Conservation (phyloP, 305 asterid genomes). For the Fraxinus sp. region DNA sequence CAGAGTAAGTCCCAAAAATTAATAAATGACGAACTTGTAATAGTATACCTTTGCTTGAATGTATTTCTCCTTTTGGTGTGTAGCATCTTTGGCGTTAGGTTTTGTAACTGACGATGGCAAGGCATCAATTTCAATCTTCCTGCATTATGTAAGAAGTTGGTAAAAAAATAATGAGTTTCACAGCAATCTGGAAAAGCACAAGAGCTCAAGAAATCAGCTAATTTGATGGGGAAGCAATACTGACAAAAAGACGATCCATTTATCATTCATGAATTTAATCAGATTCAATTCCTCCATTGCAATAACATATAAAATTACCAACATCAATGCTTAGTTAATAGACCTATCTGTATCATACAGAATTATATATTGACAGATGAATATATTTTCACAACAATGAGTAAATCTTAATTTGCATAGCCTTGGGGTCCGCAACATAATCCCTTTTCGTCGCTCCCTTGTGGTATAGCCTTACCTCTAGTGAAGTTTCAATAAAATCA, state of each 20-base stretch:
- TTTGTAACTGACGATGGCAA: conserved; percentile 41
- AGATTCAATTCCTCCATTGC: not conserved
- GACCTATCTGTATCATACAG: not conserved
- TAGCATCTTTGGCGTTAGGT: conserved; percentile 65
- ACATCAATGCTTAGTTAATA: not conserved
- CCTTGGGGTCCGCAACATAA: not conserved
- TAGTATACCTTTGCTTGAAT: conserved; percentile 82
- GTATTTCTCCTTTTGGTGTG: conserved; percentile 67
- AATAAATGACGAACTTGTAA: conserved; percentile 12
- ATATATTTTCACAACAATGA: not conserved
- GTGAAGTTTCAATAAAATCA: not conserved
- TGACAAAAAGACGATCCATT: conserved; percentile 2
- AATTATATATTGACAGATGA: not conserved
- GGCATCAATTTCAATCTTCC: conserved; percentile 44
- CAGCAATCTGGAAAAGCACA: not conserved
- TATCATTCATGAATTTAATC: not conserved
- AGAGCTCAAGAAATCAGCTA: not conserved
- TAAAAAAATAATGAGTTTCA: conserved; percentile 11
- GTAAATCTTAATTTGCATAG: not conserved
- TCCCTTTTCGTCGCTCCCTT: not conserved
- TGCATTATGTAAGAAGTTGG: conserved; percentile 22
- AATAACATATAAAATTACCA: not conserved
- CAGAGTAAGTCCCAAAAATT: conserved; percentile 7
- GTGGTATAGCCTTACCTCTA: not conserved
- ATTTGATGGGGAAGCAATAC: not conserved